Evolutionary conservation across 2,329 filamentous ascomycete genomes (phyloP), one percentile per base, ranked within the genome.

Genomic region (Cercospora sp.): DNA sequence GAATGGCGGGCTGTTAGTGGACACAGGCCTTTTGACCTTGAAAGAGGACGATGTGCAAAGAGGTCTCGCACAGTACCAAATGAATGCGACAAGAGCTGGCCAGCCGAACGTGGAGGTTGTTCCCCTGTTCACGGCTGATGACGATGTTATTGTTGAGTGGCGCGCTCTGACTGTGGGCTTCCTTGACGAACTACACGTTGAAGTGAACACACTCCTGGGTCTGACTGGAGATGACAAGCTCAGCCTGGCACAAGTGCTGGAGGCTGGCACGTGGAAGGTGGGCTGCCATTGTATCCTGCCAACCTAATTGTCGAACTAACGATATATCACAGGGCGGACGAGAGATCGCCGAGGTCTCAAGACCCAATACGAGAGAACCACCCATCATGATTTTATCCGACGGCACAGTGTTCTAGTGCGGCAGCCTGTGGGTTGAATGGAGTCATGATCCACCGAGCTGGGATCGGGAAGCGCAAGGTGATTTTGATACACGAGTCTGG

Each of bases 181-280:
- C 74, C 79, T 94, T 62, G 91, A 93, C 77, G 86, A 90, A 73
- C 83, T 94, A 12, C 82, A 91, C 18, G 83, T 83, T 2, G 89
- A 91, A 67, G 90, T 93, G 72, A 92, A 92, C 78, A 80, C 83
- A 48, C 81, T 87, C 59, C 80, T 97, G 59, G 88, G 87, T 65
- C 81, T 97, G 48, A 85, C 84, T 7, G 92, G 91, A 3, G 83
- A 87, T 42, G 88, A 94, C 72, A 84, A 85, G 73, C 81, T 99
- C 78, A 91, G 84, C 48, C 81, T 98, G 73, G 89, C 94, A 5
- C 95, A 99, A 79, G 88, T 99, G 83, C 85, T 99, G 18, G 95
- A 98, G 80, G 95, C 94, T 13, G 95, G 95, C 62, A 96, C 92
- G 77, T 99, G 95, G 94, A 98, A 98, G 91, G 94, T 95, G 80